These are phyloP conservation scores for Cupressus sempervirens DNA, from an alignment of 75 land plant genomes.

Conservation along the genomic window DNA sequence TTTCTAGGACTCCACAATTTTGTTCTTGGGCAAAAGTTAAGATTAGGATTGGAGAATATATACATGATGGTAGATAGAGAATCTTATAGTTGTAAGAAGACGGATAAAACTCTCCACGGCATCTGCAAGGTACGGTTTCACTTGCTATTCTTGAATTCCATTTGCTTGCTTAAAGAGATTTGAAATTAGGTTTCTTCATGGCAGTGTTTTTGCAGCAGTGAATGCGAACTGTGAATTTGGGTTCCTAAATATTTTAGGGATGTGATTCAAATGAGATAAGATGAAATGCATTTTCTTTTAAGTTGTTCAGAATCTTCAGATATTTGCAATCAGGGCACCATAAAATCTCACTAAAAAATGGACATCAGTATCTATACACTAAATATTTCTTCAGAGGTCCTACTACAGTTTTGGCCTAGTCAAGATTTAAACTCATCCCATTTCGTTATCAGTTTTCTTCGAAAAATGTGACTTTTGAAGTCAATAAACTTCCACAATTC, in stretches of 20 bases:
- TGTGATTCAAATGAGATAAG: neutral
- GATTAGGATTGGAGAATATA: neutral
- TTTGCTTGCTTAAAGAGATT: neutral
- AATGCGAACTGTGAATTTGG: neutral
- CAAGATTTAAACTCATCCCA: neutral
- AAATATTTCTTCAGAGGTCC: neutral
- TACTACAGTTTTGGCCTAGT: neutral
- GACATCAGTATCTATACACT: neutral
- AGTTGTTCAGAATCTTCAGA: too few relatives aligned
- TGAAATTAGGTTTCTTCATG: neutral
- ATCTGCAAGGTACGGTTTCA: neutral
- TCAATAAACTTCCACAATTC: too few relatives aligned
- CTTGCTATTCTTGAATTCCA: neutral
- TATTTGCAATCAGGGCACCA: neutral
- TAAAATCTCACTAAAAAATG: neutral
- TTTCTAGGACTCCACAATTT: neutral
- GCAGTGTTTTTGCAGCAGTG: neutral
- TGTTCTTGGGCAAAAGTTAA: too few relatives aligned
- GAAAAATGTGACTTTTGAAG: neutral
- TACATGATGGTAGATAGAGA: neutral
- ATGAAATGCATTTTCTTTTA: neutral
- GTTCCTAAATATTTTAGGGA: neutral
- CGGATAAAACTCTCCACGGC: neutral
- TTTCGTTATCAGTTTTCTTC: neutral
- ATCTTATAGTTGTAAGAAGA: neutral